Conservation (phyloP, 2,329 filamentous ascomycete genomes). For the Fusarium veterinarium region DNA sequence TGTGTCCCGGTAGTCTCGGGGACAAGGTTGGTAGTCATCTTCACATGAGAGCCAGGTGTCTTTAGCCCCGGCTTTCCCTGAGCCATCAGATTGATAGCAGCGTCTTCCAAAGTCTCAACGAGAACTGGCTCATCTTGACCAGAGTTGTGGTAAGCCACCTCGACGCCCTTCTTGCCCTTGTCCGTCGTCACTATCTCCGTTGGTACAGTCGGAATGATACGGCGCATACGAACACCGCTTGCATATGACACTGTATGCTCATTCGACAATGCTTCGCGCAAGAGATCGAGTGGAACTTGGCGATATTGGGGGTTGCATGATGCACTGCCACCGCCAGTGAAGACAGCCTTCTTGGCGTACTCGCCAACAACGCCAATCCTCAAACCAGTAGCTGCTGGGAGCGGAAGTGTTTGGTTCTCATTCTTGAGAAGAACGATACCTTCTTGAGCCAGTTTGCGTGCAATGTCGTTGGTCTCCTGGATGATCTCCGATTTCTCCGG, state of each 20-base stretch:
- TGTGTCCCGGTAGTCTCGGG: not conserved
- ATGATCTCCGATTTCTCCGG: constrained; percentile 19
- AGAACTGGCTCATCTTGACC: fast-evolving
- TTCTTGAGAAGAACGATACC: constrained; percentile 36
- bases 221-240: not conserved
- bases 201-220: not conserved
- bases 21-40: not conserved
- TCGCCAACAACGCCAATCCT: not conserved
- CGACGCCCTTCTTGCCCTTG: not conserved
- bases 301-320: not conserved
- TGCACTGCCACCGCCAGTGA: not conserved
- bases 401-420: not conserved
- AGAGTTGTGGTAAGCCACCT: not conserved
- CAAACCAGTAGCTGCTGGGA: fast-evolving
- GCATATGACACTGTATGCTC: fast-evolving
- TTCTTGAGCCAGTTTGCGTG: constrained; percentile 4
- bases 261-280: fast-evolving
- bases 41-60: fast-evolving
- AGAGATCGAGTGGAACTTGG: not conserved
- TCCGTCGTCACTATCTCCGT: fast-evolving
- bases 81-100: not conserved
- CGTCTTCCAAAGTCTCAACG: not conserved
- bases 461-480: constrained; percentile 21
- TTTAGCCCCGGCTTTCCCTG: not conserved
- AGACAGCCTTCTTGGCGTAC: not conserved